phyloP scores from a whole-genome alignment of 2,329 filamentous ascomycete genomes.

The Aspergillus jensenii region DNA sequence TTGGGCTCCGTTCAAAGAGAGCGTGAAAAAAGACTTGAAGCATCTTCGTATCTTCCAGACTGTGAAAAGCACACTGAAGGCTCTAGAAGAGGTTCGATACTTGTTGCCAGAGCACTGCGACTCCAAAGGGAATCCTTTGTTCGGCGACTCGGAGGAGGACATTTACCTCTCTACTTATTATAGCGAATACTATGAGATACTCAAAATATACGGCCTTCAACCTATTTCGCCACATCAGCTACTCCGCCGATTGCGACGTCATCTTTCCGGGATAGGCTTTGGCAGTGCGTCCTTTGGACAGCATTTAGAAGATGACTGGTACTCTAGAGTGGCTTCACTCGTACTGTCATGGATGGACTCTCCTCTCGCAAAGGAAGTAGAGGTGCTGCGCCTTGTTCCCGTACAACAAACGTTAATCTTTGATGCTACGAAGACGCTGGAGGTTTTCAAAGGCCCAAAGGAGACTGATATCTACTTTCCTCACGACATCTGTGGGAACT shows the following conservation, averaged over 20 bases:
- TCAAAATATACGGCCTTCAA: constrained; percentile 2
- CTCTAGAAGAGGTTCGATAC: constrained; percentile 5
- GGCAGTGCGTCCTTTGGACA: too few relatives aligned
- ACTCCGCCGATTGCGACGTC: neutral
- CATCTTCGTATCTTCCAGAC: constrained; percentile 2
- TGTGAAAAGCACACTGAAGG: neutral
- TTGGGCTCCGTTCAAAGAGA: neutral
- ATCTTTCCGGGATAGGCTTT: neutral
- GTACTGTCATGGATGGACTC: neutral
- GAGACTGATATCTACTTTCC: neutral
- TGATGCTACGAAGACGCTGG: neutral
- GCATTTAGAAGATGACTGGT: neutral
- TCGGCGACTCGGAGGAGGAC: neutral
- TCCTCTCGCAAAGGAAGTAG: neutral
- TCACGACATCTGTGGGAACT: neutral
- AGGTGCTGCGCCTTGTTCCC: neutral
- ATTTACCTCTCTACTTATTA: constrained; percentile 7
- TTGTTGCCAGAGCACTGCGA: neutral
- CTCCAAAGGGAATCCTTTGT: neutral
- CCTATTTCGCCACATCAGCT: neutral
- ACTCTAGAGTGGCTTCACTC: neutral
- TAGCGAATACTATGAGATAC: neutral
- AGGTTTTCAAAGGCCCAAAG: neutral
- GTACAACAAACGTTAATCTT: neutral
- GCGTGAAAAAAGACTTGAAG: neutral